These are phyloP conservation scores for Russula olivacea DNA, from an alignment of 768 basidiomycete species.

Conservation along the genomic window DNA sequence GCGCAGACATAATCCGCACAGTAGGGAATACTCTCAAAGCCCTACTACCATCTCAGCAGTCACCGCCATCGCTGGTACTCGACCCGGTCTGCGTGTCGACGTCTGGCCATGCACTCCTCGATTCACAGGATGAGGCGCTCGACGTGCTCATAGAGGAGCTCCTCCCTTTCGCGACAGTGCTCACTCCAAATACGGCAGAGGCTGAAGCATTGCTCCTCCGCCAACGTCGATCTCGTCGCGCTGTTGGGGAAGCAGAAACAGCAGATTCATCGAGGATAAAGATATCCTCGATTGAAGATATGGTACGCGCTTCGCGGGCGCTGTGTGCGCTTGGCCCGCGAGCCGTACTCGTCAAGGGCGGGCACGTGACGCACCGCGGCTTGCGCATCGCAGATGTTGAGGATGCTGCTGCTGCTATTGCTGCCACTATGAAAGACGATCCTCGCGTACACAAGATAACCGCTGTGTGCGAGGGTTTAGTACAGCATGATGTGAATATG, in stretches of 20 bases:
- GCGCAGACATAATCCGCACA: constrained; percentile 45
- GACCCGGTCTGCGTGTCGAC: constrained; percentile 93
- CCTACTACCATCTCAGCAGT: constrained; percentile 12
- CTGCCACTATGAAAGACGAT: neutral
- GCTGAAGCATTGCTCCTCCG: constrained; percentile 58
- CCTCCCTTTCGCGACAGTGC: constrained; percentile 60
- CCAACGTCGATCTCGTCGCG: neutral
- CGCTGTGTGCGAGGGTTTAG: neutral
- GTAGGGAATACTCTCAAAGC: constrained; percentile 49
- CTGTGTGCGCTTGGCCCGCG: constrained; percentile 45
- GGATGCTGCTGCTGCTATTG: neutral
- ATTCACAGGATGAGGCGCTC: constrained; percentile 51
- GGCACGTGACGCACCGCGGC: constrained; percentile 47
- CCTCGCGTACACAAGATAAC: neutral
- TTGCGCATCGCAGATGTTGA: constrained; percentile 44
- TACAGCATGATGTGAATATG: constrained; percentile 50
- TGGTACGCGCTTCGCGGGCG: constrained; percentile 51
- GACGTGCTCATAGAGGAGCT: constrained; percentile 52
- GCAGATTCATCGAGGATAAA: neutral
- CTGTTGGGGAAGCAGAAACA: neutral
- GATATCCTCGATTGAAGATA: constrained; percentile 48
- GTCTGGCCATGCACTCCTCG: constrained; percentile 74
- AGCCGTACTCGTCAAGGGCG: constrained; percentile 79
- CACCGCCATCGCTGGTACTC: constrained; percentile 59
- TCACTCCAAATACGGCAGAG: constrained; percentile 86